Base-by-base conservation (phyloP, 2,329 filamentous ascomycete genomes). In the Coleophoma crateriformis region DNA sequence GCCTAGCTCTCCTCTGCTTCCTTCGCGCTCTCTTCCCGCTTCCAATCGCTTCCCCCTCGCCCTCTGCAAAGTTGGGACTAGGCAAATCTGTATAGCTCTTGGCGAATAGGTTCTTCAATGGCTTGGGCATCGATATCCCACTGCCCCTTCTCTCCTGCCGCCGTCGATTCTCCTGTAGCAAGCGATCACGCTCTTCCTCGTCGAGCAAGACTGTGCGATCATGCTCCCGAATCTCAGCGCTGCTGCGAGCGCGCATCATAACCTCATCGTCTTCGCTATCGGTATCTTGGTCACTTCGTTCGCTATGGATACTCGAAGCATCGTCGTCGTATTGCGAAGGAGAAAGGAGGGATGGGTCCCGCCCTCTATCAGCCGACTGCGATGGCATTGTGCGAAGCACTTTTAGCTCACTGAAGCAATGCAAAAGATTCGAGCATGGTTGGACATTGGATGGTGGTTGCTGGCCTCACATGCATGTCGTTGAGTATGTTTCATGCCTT, bases 231-330 rank as follows among this genome's bases (percentile, higher is more conserved):
- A 90, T 73, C 64, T 90, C 87, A 49, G 78, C 72, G 61, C 84
- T 88, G 55, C 82, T 87, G 44, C 85, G 78, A 33, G 82, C 82
- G 8, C 78, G 78, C 51, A 77, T 72, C 54, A 87, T 71, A 47
- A 88, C 74, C 60, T 87, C 75, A 64, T 90, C 85, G 65, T 90
- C 86, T 57, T 89, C 85, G 68, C 82, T 87, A 63, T 90, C 86
- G 50, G 82, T 85, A 62, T 89, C 85, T 64, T 88, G 85, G 61
- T 87, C 85, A 70, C 78, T 83, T 54, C 79, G 78, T 34, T 62
- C 63, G 59, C 77, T 82, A 60, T 83, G 78, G 39, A 88, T 69
- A 7, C 84, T 87, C 12, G 79, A 71, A 47, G 82, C 83, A 66
- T 89, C 86, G 40, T 64, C 63, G 45, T 65, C 63, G 52, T 61